Percentiles rank a stretch among this genome's conserved stretches.
Evolutionary conservation across 371 early-diverging fungal genomes (phyloP).

Genomic region (Choanephora cucurbitarum): DNA sequence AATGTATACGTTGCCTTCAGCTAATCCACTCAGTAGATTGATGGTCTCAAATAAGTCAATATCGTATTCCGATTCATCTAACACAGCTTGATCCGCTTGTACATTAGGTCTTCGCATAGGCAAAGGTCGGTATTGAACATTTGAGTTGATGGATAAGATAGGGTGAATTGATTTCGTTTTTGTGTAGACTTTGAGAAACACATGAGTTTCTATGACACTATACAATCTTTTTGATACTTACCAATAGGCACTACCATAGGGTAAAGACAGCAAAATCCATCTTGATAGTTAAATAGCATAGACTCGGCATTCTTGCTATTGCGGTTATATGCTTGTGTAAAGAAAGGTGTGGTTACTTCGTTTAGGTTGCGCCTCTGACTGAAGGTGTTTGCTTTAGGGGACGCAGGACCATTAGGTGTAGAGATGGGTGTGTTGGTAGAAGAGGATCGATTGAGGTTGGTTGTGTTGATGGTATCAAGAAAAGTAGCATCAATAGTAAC

Average conservation of each 20-base stretch:
- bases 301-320: conserved; percentile 50
- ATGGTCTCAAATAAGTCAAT: conserved; percentile 60
- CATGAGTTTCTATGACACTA: too few species aligned
- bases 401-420: conserved; percentile 22
- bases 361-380: conserved; percentile 16
- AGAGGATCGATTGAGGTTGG: conserved; percentile 21
- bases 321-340: conserved; percentile 57
- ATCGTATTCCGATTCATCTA: conserved; percentile 54
- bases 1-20: conserved; percentile 44
- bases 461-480: conserved; percentile 31
- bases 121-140: conserved; percentile 51
- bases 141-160: conserved; percentile 43
- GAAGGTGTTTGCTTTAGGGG: conserved; percentile 28
- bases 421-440: conserved; percentile 29
- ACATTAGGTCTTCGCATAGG: conserved; percentile 30
- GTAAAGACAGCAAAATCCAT: conserved; percentile 56
- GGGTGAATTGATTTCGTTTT: conserved; percentile 44
- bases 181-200: conserved; percentile 52
- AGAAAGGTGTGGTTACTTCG: conserved; percentile 50
- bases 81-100: conserved; percentile 4
- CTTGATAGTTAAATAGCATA: conserved; percentile 48
- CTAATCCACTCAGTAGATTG: conserved; percentile 58
- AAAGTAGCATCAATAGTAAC: conserved; percentile 63
- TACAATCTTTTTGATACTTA: conserved; percentile 28
- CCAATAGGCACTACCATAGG: conserved; percentile 63